Conservation (phyloP, 768 basidiomycete genomes). For the Agaricus bisporus region DNA sequence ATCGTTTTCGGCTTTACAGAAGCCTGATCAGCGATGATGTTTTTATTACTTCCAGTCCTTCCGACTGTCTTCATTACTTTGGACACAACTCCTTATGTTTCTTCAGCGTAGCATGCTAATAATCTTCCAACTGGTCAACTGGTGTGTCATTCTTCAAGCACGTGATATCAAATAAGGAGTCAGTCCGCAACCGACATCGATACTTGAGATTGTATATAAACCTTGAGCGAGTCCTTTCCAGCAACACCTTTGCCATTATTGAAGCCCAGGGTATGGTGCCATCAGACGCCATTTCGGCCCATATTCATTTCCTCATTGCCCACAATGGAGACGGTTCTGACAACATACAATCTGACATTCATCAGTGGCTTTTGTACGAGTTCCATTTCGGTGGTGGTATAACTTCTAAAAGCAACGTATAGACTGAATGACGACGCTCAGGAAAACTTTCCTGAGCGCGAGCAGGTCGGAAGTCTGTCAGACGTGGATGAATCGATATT, state of each 20-base stretch:
- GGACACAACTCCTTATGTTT: not conserved
- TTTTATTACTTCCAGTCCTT: not conserved
- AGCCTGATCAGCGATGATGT: conserved; percentile 8
- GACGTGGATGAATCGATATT: not conserved
- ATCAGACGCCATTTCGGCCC: not conserved
- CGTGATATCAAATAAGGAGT: conserved; percentile 3
- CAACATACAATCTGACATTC: not conserved
- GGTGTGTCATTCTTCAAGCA: not conserved
- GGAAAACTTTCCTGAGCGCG: not conserved
- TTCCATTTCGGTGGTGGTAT: not conserved
- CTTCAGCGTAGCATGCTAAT: not conserved
- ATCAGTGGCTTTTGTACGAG: conserved; percentile 7
- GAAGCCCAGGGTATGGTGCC: no score
- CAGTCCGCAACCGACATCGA: not conserved
- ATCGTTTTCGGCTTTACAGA: conserved; percentile 51
- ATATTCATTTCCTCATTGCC: conserved; percentile 2
- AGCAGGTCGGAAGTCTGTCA: not conserved
- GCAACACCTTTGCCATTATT: no score
- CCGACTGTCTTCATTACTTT: not conserved
- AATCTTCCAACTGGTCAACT: no score
- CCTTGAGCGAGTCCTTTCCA: no score
- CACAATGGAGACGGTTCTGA: conserved; percentile 5
- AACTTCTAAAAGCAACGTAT: no score
- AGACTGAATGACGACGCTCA: not conserved
- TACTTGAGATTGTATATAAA: not conserved